These are phyloP conservation scores for Medicago truncatula DNA, from an alignment of 306 rosid genomes.

Conservation along the genomic window MtrunA17r5.0-ANR NC_053046.1:695501-696000, in stretches of 20 bases:
- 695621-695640: neutral
- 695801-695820: neutral
- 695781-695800: neutral
- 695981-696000: neutral
- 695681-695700: neutral
- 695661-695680: neutral
- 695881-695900: slow-evolving; percentile 94
- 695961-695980: slow-evolving; percentile 10
- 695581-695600: neutral
- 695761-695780: slow-evolving; percentile 24
- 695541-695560: neutral
- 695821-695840: slow-evolving; percentile 9
- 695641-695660: neutral
- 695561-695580: neutral
- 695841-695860: slow-evolving; percentile 70
- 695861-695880: slow-evolving; percentile 99
- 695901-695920: slow-evolving; percentile 99
- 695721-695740: slow-evolving; percentile 26
- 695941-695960: slow-evolving; percentile 33
- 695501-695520: neutral
- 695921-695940: slow-evolving; percentile 79
- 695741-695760: slow-evolving; percentile 11
- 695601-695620: neutral
- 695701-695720: slow-evolving; percentile 26
- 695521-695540: neutral